phyloP scores from a whole-genome alignment of 768 basidiomycete species.

The Phlebiopsis gigantea region DNA sequence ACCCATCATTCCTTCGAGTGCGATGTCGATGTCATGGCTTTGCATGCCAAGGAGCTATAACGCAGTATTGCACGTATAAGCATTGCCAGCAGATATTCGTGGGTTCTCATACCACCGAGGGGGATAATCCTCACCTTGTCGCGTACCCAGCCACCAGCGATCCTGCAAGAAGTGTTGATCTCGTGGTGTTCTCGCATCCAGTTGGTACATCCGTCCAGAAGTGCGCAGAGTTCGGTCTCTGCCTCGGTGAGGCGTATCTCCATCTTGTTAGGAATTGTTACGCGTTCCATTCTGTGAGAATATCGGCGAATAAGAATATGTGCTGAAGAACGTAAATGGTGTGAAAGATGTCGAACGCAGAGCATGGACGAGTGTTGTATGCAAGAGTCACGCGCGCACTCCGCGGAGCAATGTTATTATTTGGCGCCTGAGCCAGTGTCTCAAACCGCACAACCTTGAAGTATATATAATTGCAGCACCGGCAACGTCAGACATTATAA shows the following conservation, averaged over 20 bases:
- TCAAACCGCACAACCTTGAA: too few species aligned
- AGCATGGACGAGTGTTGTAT: background rate
- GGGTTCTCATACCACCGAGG: background rate
- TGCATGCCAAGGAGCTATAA: constrained; percentile 75
- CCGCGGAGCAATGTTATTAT: too few species aligned
- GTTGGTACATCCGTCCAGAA: constrained; percentile 76
- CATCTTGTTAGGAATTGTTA: constrained; percentile 23
- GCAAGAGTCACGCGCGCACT: background rate
- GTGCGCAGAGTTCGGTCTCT: constrained; percentile 64
- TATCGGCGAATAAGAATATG: background rate
- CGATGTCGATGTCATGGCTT: constrained; percentile 92
- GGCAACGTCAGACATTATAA: too few species aligned
- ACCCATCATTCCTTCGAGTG: constrained; percentile 86
- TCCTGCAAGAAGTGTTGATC: constrained; percentile 66
- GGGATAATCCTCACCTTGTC: constrained; percentile 72
- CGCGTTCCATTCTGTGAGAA: background rate
- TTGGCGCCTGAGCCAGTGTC: too few species aligned
- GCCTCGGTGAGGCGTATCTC: constrained; percentile 55
- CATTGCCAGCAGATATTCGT: background rate
- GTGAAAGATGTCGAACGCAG: background rate
- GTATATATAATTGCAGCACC: too few species aligned
- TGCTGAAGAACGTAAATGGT: background rate
- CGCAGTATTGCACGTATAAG: background rate
- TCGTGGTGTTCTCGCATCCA: constrained; percentile 48
- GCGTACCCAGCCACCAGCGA: constrained; percentile 98